These are phyloP conservation scores for Rhazya stricta DNA, from an alignment of 257 asterid species.

Conservation along the genomic window DNA sequence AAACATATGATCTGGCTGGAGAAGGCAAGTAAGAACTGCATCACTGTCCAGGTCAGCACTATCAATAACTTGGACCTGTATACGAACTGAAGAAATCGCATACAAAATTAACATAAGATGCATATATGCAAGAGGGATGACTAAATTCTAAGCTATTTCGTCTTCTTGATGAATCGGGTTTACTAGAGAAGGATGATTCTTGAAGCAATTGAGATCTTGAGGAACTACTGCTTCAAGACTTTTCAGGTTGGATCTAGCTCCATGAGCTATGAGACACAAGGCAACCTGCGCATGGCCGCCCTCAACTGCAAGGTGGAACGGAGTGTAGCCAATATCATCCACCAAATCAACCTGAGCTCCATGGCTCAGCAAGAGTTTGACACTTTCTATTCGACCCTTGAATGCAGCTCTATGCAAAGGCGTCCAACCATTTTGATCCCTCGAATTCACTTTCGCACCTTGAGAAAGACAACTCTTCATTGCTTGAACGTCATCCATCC, in stretches of 20 bases:
- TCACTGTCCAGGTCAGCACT: not conserved
- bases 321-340: constrained; percentile 52
- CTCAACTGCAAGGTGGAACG: constrained; percentile 62
- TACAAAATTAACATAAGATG: not conserved
- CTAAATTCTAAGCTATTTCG: constrained; percentile 1
- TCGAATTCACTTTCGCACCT: constrained; percentile 54
- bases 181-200: constrained; percentile 26
- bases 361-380: constrained; percentile 40
- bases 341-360: constrained; percentile 58
- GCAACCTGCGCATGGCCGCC: constrained; percentile 57
- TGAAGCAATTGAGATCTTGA: constrained; percentile 33
- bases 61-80: not conserved
- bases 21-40: not conserved
- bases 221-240: constrained; percentile 33
- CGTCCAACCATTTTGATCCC: constrained; percentile 79
- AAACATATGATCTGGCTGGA: not conserved
- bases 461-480: constrained; percentile 45
- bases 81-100: not conserved
- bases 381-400: constrained; percentile 61
- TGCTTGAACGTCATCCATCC: constrained; percentile 35
- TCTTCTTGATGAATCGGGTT: constrained; percentile 18
- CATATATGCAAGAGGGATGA: not conserved
- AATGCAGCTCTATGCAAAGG: constrained; percentile 71
- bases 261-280: constrained; percentile 49
- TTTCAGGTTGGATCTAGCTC: constrained; percentile 62